A percentile compares a stretch with the other conserved stretches of the same genome.
Evolutionary conservation across 2,329 filamentous ascomycete species (phyloP).

Genomic region (Cercospora citrullina): DNA sequence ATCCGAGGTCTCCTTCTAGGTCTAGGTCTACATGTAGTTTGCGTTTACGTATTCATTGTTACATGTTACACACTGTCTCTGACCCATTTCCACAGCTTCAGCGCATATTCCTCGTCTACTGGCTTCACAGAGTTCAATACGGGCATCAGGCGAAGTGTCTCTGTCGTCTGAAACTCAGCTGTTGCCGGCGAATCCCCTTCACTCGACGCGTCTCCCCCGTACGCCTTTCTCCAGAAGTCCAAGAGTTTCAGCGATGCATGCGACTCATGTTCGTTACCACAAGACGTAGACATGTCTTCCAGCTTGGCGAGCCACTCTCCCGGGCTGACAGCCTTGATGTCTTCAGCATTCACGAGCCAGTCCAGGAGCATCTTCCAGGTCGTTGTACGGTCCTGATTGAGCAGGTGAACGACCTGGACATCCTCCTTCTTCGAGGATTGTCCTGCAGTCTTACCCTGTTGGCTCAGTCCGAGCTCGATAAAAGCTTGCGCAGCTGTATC

Average conservation of each 20-base stretch:
- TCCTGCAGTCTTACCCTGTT: constrained; percentile 22
- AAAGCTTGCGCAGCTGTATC: constrained; percentile 48
- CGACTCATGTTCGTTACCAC: constrained; percentile 45
- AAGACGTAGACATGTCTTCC: constrained; percentile 32
- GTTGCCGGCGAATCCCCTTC: not conserved
- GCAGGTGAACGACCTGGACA: constrained; percentile 23
- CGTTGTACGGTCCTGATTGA: not conserved
- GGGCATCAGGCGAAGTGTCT: constrained; percentile 33
- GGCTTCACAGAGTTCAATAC: constrained; percentile 42
- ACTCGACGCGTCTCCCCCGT: constrained; percentile 27
- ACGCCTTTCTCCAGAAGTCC: constrained; percentile 52
- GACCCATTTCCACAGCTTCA: constrained; percentile 48
- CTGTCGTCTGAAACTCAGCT: not conserved
- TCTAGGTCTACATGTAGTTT: no score
- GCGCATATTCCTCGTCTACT: constrained; percentile 47
- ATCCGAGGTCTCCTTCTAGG: not conserved
- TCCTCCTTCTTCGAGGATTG: constrained; percentile 45
- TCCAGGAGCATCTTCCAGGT: constrained; percentile 50
- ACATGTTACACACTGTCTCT: constrained; percentile 30
- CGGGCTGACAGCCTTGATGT: constrained; percentile 46
- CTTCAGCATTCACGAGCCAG: constrained; percentile 44
- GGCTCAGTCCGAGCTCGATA: constrained; percentile 38
- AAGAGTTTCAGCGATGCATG: constrained; percentile 52
- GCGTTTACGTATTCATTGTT: not conserved
- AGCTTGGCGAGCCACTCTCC: constrained; percentile 48